Evolutionary conservation across 2,329 filamentous ascomycete species (phyloP).

Genomic region (Xylariales sp.): DNA sequence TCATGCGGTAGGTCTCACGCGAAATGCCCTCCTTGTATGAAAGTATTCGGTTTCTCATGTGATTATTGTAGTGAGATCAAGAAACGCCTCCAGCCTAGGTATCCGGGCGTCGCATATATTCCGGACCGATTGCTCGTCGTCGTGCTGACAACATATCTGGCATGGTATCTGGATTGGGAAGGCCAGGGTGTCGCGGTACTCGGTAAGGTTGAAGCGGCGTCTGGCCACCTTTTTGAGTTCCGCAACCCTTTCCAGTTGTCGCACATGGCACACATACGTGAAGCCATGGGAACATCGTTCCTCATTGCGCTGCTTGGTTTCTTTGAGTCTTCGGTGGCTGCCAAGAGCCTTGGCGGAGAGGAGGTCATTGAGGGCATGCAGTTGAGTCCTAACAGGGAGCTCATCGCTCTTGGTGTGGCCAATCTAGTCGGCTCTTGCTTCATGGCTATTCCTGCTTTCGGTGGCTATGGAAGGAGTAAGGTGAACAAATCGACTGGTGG

Average conservation of each 20-base stretch:
- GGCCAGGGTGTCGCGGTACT: slow-evolving; percentile 76
- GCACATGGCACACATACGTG: slow-evolving; percentile 77
- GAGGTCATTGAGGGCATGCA: slow-evolving; percentile 74
- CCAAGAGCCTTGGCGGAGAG: slow-evolving; percentile 75
- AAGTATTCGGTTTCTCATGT: slow-evolving; percentile 9
- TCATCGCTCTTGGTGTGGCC: slow-evolving; percentile 84
- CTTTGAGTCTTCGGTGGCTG: slow-evolving; percentile 94
- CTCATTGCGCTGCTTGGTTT: slow-evolving; percentile 95
- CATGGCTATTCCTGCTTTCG: slow-evolving; percentile 89
- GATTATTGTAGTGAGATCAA: slow-evolving; percentile 67
- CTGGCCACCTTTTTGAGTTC: slow-evolving; percentile 71
- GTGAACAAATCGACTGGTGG: slow-evolving; percentile 91
- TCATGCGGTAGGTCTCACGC: slow-evolving; percentile 69
- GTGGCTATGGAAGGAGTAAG: slow-evolving; percentile 93
- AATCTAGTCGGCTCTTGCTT: slow-evolving; percentile 92
- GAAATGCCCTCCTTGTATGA: too few species aligned
- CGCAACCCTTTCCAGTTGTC: slow-evolving; percentile 77
- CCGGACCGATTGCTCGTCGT: slow-evolving; percentile 92
- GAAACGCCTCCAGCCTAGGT: slow-evolving; percentile 71
- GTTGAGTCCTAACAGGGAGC: slow-evolving; percentile 85
- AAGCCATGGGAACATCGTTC: slow-evolving; percentile 86
- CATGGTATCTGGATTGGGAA: slow-evolving; percentile 76
- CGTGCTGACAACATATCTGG: slow-evolving; percentile 74
- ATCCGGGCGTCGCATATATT: slow-evolving; percentile 77
- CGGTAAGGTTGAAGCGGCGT: slow-evolving; percentile 71